Conservation (phyloP, 2,329 filamentous ascomycete genomes). For the Penicillium freii region DNA sequence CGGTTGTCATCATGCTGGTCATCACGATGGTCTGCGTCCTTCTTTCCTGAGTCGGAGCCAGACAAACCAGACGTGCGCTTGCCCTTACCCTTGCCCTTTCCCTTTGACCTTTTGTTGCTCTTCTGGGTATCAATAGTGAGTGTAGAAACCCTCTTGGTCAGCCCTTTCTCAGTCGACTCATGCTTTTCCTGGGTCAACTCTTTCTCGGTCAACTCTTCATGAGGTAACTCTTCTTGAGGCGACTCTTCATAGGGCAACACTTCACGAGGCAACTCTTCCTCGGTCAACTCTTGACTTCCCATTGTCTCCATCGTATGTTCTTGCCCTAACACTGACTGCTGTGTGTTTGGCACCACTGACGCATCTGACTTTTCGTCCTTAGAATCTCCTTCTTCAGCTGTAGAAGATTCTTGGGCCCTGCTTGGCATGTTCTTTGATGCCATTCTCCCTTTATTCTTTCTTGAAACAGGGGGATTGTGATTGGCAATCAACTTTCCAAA, state of each 20-base stretch:
- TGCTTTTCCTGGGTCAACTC: background rate
- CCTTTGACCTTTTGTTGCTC: background rate
- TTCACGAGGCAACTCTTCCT: background rate
- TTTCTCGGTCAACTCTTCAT: background rate
- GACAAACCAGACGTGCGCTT: background rate
- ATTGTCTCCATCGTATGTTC: background rate
- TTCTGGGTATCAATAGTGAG: background rate
- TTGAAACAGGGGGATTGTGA: background rate
- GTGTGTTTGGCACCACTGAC: background rate
- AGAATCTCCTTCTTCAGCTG: background rate
- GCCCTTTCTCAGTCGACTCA: background rate
- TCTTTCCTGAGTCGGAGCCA: background rate
- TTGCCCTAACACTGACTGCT: background rate
- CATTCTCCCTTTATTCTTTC: constrained; percentile 4
- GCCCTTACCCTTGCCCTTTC: background rate
- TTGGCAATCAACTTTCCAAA: background rate
- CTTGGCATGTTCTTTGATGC: background rate
- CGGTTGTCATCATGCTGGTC: background rate
- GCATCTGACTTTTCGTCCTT: background rate
- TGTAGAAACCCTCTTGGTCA: background rate
- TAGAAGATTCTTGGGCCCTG: background rate
- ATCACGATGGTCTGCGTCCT: background rate
- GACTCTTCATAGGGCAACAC: background rate
- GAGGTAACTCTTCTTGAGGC: background rate
- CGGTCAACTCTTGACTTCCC: background rate